Percentiles rank a stretch among this genome's conserved stretches.
Conservation (phyloP, 495 filamentous ascomycete species). For the Choiromyces venosus region DNA sequence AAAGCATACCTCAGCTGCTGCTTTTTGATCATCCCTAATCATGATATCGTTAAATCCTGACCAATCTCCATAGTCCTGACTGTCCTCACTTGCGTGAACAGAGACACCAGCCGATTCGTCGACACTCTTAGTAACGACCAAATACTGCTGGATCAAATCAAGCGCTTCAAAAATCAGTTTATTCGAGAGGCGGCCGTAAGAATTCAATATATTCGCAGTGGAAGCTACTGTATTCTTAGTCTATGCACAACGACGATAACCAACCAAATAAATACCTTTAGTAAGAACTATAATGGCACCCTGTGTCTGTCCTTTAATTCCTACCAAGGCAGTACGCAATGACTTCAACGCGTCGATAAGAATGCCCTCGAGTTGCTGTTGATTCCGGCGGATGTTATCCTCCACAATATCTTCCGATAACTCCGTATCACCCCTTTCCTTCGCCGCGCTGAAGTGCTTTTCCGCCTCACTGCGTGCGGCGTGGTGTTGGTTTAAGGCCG, state of each 20-base stretch:
- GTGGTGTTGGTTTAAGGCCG: conserved; percentile 56
- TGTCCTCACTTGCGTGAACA: conserved; percentile 52
- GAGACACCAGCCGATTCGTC: conserved; percentile 22
- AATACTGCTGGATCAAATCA: conserved; percentile 44
- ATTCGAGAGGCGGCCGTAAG: conserved; percentile 42
- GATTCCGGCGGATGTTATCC: conserved; percentile 55
- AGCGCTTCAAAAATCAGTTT: conserved; percentile 47
- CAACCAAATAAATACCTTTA: conserved; percentile 40
- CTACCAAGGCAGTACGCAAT: conserved; percentile 49
- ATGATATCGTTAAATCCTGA: conserved; percentile 50
- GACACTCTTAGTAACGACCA: conserved; percentile 45
- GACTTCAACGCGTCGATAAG: conserved; percentile 53
- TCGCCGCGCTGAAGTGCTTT: conserved; percentile 47
- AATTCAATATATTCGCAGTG: conserved; percentile 45
- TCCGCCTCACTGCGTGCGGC: conserved; percentile 59
- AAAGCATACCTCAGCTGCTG: conserved; percentile 28
- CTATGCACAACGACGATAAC: not conserved
- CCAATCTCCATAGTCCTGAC: conserved; percentile 71
- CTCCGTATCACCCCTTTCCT: conserved; percentile 41
- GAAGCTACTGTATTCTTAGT: conserved; percentile 21
- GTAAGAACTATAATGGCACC: conserved; percentile 30
- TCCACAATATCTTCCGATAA: conserved; percentile 53
- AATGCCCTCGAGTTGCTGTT: conserved; percentile 56
- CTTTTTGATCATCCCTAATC: conserved; percentile 45
- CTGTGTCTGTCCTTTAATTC: conserved; percentile 22